Percentiles rank a stretch among this genome's conserved stretches.
Conservation (phyloP, 345 rosid species). For the Eucalyptus erythrocorys region DNA sequence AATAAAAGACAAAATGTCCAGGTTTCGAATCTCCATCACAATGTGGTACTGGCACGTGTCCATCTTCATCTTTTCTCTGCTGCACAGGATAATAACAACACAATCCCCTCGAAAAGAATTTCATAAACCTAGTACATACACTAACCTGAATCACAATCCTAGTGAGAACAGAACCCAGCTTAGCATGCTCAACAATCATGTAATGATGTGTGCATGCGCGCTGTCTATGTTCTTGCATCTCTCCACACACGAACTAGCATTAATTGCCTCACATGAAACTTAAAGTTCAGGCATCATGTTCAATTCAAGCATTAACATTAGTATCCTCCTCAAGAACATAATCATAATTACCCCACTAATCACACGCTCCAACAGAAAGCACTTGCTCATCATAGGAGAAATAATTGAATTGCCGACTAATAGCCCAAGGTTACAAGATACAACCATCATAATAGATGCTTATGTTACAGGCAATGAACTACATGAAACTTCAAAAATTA, state of each 20-base stretch:
- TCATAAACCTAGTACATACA: too few species aligned
- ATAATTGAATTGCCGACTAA: not conserved
- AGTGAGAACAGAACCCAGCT: too few species aligned
- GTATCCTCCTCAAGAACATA: not conserved
- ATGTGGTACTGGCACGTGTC: too few species aligned
- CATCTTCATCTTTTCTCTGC: too few species aligned
- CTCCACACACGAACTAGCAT: too few species aligned
- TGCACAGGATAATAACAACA: too few species aligned
- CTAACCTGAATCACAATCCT: too few species aligned
- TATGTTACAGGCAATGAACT: not conserved
- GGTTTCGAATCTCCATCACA: not conserved
- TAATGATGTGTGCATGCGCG: too few species aligned
- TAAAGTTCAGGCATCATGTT: not conserved
- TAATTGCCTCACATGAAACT: not conserved
- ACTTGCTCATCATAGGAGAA: not conserved
- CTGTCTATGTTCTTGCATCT: too few species aligned
- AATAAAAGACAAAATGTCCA: not conserved
- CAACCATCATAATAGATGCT: not conserved
- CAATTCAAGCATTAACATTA: not conserved
- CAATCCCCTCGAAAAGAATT: too few species aligned
- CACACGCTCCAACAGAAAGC: not conserved
- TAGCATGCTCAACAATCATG: too few species aligned
- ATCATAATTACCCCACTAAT: not conserved
- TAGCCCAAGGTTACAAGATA: not conserved
- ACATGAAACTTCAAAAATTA: not conserved